Percentiles rank a stretch among this genome's conserved stretches.
These are phyloP conservation scores for Aspergillus sp. DNA, from an alignment of 2,329 filamentous ascomycete genomes.

Conservation along the genomic window DNA sequence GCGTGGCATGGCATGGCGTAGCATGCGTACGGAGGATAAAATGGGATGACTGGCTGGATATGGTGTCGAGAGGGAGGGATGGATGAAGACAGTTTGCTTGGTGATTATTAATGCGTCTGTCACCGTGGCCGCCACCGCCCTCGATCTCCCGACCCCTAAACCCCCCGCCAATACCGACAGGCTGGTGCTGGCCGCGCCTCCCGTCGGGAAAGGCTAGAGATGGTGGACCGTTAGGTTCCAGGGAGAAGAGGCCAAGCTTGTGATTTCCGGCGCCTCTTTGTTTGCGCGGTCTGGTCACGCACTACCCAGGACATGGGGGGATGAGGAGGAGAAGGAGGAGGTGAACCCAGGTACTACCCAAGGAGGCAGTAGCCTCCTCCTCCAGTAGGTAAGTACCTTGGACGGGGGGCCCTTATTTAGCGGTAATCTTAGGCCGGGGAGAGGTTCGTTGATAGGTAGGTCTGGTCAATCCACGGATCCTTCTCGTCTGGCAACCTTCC, in stretches of 20 bases:
- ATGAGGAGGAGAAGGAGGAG: too few relatives aligned
- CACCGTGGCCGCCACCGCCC: not conserved
- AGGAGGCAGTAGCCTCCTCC: not conserved
- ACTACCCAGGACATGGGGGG: too few relatives aligned
- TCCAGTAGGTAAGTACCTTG: not conserved
- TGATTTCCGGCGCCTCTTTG: not conserved
- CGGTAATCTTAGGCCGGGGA: not conserved
- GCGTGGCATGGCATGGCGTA: not conserved
- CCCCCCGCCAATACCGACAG: constrained; percentile 20
- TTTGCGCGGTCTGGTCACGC: not conserved
- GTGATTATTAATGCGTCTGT: not conserved
- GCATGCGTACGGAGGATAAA: not conserved
- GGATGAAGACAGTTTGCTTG: not conserved
- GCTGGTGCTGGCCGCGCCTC: constrained; percentile 16
- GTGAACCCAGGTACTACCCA: not conserved
- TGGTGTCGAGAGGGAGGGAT: not conserved
- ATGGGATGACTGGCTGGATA: not conserved
- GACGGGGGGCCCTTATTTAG: not conserved
- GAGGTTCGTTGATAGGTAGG: not conserved
- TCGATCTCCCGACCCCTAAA: constrained; percentile 1
- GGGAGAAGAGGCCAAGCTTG: not conserved
- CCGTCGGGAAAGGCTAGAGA: constrained; percentile 9
- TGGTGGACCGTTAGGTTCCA: constrained; percentile 11
- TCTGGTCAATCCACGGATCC: constrained; percentile 2
- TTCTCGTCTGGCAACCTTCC: not conserved